Evolutionary conservation across 2,329 filamentous ascomycete genomes (phyloP).

Genomic region (Claviceps humidiphila): DNA sequence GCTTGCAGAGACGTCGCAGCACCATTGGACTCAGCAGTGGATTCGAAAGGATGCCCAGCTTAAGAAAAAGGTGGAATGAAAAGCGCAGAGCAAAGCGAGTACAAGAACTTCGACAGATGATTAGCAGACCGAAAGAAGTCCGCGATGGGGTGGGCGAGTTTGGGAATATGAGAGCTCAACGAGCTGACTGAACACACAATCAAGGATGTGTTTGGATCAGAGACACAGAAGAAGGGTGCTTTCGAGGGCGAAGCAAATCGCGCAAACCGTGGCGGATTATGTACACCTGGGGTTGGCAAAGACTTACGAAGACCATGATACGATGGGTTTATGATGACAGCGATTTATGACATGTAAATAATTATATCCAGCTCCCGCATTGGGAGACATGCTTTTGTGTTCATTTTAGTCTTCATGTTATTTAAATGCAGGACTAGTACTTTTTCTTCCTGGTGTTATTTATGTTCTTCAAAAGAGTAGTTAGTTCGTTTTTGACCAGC

Average conservation of each 20-base stretch:
- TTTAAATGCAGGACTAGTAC: neutral
- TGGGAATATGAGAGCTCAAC: slow-evolving; percentile 11
- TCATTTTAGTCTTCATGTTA: neutral
- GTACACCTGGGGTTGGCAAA: neutral
- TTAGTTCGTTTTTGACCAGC: too few species aligned
- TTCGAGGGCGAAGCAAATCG: neutral
- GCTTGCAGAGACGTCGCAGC: slow-evolving; percentile 13
- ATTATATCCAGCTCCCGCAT: neutral
- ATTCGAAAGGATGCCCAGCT: slow-evolving; percentile 37
- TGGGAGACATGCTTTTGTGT: neutral
- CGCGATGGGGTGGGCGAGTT: slow-evolving; percentile 44
- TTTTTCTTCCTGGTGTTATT: neutral
- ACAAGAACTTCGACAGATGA: slow-evolving; percentile 44
- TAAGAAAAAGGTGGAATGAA: slow-evolving; percentile 44
- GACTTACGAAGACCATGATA: slow-evolving; percentile 7
- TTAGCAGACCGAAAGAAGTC: slow-evolving; percentile 45
- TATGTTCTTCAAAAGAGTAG: neutral
- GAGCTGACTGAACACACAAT: neutral
- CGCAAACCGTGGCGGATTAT: neutral
- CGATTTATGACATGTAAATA: neutral
- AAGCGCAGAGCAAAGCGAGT: slow-evolving; percentile 44
- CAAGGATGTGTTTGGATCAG: neutral
- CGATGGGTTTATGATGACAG: slow-evolving; percentile 5
- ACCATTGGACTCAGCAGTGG: slow-evolving; percentile 27
- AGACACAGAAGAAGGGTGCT: too few species aligned